Evolutionary conservation across 768 basidiomycete genomes (phyloP), one percentile per base, ranked within the genome.

Genomic region (Kwoniella bestiolae): DNA sequence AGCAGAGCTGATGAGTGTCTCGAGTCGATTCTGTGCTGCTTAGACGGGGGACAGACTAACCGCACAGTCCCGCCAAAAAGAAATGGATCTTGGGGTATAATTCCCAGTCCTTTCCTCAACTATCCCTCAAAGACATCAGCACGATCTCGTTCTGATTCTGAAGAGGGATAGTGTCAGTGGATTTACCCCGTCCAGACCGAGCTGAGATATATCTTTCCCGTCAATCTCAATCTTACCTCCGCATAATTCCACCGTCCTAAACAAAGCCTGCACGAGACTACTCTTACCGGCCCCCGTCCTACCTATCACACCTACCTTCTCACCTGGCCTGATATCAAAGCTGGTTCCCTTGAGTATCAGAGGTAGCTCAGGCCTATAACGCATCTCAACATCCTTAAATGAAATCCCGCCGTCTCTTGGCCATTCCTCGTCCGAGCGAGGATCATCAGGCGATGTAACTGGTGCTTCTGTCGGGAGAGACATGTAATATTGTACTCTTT

Each of bases 321-420:
- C 91, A 51, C 85, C 87, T 0, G 90, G 84, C 73, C 87, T 84
- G 70, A 94, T 87, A 9, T 79, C 84, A 65, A 98, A 79, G 11
- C 85, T 86, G 59, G 97, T 85, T 29, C 88, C 85, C 69, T 86
- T 89, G 23, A 97, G 80, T 5, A 94, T 90, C 14, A 90, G 81
- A 63, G 92, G 91, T 7, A 95, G 82, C 31, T 88, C 92, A 0
- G 88, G 84, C 21, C 92, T 87, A 82, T 97, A 98, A 46, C 87
- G 82, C 26, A 67, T 25, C 1, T 67, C 26, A 18, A 83, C 86
- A 38, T 80, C 88, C 85, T 85, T 78, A 82, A 95, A 96, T 75
- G 87, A 87, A 28, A 97, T 85, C 46, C 82, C 78, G 3, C 95
- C 94, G 16, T 84, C 74, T 0, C 83, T 82, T 0, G 94, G 94